These are phyloP conservation scores for Danielia oregonensis DNA, from an alignment of 805 yeast species.

Conservation along the genomic window DNA sequence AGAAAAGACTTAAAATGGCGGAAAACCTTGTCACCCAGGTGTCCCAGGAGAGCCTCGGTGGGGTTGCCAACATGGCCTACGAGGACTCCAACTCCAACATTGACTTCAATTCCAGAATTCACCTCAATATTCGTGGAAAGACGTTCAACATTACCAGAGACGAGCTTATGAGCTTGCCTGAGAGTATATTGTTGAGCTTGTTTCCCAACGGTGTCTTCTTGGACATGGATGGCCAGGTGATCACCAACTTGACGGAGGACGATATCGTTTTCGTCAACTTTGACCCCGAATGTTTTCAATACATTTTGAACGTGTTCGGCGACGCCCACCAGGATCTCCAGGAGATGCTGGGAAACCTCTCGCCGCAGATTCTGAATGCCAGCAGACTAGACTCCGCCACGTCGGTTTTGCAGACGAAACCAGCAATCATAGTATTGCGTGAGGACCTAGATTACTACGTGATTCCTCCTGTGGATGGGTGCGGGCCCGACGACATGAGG, in stretches of 20 bases:
- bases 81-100: slow-evolving; percentile 31
- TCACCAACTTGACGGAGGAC: slow-evolving; percentile 72
- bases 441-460: slow-evolving; percentile 95
- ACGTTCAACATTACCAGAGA: slow-evolving; percentile 77
- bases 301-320: slow-evolving; percentile 69
- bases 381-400: slow-evolving; percentile 38
- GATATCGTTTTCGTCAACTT: slow-evolving; percentile 82
- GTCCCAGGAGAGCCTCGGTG: slow-evolving; percentile 31
- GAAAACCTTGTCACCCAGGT: slow-evolving; percentile 72
- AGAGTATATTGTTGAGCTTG: slow-evolving; percentile 77
- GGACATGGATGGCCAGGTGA: slow-evolving; percentile 71
- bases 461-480: slow-evolving; percentile 66
- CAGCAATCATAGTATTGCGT: slow-evolving; percentile 85
- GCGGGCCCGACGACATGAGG: slow-evolving; percentile 57
- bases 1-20: no score
- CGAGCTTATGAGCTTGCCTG: slow-evolving; percentile 89
- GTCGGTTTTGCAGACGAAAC: slow-evolving; percentile 70
- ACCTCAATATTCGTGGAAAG: slow-evolving; percentile 72
- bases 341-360: slow-evolving; percentile 19
- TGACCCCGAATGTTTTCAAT: slow-evolving; percentile 81
- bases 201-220: slow-evolving; percentile 89
- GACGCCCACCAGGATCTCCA: slow-evolving; percentile 60
- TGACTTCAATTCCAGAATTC: slow-evolving; percentile 64
- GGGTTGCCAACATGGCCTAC: slow-evolving; percentile 16
- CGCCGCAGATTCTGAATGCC: slow-evolving; percentile 31